phyloP scores from a whole-genome alignment of 441 rosid species.

The Erodium trifolium region DNA sequence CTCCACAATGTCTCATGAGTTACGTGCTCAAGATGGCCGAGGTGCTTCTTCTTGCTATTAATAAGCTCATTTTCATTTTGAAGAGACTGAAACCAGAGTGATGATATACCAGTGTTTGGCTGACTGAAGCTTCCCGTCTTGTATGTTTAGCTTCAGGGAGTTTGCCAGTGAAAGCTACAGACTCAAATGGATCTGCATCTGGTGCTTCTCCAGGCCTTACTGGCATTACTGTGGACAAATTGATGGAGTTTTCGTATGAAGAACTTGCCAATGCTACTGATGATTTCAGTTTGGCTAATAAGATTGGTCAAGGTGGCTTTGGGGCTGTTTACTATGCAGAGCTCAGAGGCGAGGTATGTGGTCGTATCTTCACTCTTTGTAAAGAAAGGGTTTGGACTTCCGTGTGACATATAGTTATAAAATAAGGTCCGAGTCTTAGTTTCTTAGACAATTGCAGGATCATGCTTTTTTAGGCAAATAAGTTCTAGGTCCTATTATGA shows the following conservation, averaged over 20 bases:
- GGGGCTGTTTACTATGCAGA: constrained; percentile 89
- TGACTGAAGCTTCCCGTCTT: constrained; percentile 13
- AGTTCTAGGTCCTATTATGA: too few relatives aligned
- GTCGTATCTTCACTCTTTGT: not conserved
- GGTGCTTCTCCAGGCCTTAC: constrained; percentile 39
- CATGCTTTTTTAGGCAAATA: not conserved
- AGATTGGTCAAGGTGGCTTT: constrained; percentile 90
- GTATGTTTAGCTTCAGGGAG: constrained; percentile 27
- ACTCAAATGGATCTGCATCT: constrained; percentile 24
- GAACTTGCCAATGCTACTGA: constrained; percentile 64
- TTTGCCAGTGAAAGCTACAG: constrained; percentile 28
- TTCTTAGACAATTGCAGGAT: not conserved
- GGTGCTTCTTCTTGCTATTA: constrained; percentile 23
- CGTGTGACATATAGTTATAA: not conserved
- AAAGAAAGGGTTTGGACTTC: not conserved
- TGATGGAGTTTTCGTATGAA: constrained; percentile 58
- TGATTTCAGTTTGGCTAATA: constrained; percentile 65
- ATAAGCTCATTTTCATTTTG: not conserved
- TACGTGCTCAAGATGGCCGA: constrained; percentile 26
- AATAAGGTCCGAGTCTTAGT: not conserved
- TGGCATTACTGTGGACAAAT: constrained; percentile 70
- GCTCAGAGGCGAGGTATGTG: constrained; percentile 81
- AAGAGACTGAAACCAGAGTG: not conserved
- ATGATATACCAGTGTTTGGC: not conserved
- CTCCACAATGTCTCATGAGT: constrained; percentile 23